phyloP scores from a whole-genome alignment of 1,139 yeast genomes.

The Suhomyces anneliseae region DNA sequence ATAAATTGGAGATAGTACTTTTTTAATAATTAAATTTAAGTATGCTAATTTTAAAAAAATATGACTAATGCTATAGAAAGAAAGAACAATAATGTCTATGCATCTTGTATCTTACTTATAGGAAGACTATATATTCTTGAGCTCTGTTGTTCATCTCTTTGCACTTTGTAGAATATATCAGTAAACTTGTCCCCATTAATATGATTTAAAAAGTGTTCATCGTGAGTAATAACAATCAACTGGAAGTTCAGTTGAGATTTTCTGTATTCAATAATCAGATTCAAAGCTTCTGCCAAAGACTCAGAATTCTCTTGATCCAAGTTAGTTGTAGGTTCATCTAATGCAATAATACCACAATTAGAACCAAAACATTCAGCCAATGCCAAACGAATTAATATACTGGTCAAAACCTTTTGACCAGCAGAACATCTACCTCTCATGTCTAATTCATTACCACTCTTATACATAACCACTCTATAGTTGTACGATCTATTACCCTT shows the following conservation, averaged over 20 bases:
- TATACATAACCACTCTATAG: slow-evolving; percentile 93
- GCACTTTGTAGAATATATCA: slow-evolving; percentile 83
- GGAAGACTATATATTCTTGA: slow-evolving; percentile 63
- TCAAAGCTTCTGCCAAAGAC: slow-evolving; percentile 79
- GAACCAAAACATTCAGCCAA: slow-evolving; percentile 94
- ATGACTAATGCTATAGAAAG: neutral
- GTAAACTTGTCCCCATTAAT: slow-evolving; percentile 86
- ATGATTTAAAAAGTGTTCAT: slow-evolving; percentile 81
- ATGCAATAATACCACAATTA: slow-evolving; percentile 91
- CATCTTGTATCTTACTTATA: slow-evolving; percentile 39
- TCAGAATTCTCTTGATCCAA: slow-evolving; percentile 88
- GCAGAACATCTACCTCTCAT: slow-evolving; percentile 99
- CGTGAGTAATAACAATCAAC: slow-evolving; percentile 92
- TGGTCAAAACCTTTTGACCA: slow-evolving; percentile 94
- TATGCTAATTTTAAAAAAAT: neutral
- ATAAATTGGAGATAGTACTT: neutral
- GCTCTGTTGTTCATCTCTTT: slow-evolving; percentile 76
- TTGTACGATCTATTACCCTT: slow-evolving; percentile 76
- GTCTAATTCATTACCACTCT: slow-evolving; percentile 87
- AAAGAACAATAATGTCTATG: neutral
- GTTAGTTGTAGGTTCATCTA: slow-evolving; percentile 98
- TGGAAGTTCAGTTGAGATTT: slow-evolving; percentile 85
- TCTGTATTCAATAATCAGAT: slow-evolving; percentile 72
- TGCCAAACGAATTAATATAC: slow-evolving; percentile 87
- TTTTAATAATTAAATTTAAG: too few relatives aligned